phyloP scores from a whole-genome alignment of 495 filamentous ascomycete genomes.

The Endocarpon pusillum region DNA sequence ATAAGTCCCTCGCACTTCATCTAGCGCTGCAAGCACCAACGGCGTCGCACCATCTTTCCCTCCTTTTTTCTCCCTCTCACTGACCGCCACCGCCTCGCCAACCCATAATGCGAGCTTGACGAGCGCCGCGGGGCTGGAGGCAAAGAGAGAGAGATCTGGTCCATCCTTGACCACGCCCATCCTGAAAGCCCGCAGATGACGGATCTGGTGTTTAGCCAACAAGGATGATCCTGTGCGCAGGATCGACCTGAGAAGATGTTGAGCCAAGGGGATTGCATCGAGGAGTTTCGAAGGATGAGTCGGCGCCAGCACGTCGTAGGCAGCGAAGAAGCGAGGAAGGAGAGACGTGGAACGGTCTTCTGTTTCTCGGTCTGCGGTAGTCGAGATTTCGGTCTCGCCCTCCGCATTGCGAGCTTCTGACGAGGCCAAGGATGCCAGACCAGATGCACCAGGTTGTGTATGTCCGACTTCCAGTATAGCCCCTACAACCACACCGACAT shows the following conservation, averaged over 20 bases:
- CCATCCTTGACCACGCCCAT: slow-evolving; percentile 94
- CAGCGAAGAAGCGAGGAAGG: slow-evolving; percentile 66
- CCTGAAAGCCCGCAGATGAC: slow-evolving; percentile 76
- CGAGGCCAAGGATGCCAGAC: slow-evolving; percentile 17
- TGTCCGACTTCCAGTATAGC: slow-evolving; percentile 86
- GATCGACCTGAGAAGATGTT: slow-evolving; percentile 81
- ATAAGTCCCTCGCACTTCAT: slow-evolving; percentile 78
- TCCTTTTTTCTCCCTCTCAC: slow-evolving; percentile 59
- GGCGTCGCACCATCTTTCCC: slow-evolving; percentile 48
- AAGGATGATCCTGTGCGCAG: slow-evolving; percentile 81
- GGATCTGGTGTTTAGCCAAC: slow-evolving; percentile 84
- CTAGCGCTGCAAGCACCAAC: slow-evolving; percentile 73
- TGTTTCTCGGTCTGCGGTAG: slow-evolving; percentile 7
- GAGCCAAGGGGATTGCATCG: slow-evolving; percentile 68
- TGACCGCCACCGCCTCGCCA: slow-evolving; percentile 77
- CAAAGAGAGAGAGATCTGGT: slow-evolving; percentile 70
- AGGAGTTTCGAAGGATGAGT: slow-evolving; percentile 29
- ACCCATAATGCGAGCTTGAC: slow-evolving; percentile 90
- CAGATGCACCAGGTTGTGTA: slow-evolving; percentile 3
- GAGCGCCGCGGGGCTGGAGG: slow-evolving; percentile 69
- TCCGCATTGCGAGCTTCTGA: slow-evolving; percentile 26
- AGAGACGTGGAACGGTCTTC: slow-evolving; percentile 24
- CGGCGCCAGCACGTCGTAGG: slow-evolving; percentile 65
- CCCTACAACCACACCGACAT: slow-evolving; percentile 78
- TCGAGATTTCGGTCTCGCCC: slow-evolving; percentile 1